Evolutionary conservation across 2,329 filamentous ascomycete species (phyloP).

Genomic region (Penicillium decumbens): DNA sequence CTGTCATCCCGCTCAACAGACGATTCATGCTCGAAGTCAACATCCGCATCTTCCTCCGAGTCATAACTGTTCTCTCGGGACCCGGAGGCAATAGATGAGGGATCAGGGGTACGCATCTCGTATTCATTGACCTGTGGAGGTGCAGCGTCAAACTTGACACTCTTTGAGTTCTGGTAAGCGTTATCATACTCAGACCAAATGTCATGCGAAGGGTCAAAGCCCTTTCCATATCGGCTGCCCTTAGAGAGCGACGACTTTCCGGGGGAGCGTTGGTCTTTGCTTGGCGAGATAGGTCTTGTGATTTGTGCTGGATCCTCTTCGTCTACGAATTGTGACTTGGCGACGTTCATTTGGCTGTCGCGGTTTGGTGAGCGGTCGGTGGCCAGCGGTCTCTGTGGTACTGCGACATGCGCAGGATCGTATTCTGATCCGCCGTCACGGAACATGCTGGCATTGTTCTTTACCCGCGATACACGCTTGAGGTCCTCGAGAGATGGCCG

Average conservation of each 20-base stretch:
- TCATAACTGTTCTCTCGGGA: conserved; percentile 93
- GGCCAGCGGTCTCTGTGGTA: conserved; percentile 76
- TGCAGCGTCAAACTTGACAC: conserved; percentile 91
- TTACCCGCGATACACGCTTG: conserved; percentile 89
- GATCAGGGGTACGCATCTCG: conserved; percentile 92
- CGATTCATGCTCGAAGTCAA: conserved; percentile 56
- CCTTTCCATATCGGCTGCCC: conserved; percentile 51
- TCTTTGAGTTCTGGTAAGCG: conserved; percentile 84
- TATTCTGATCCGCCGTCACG: conserved; percentile 90
- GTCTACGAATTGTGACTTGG: conserved; percentile 41
- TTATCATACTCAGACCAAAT: conserved; percentile 59
- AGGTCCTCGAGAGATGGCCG: conserved; percentile 92
- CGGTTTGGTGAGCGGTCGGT: conserved; percentile 54
- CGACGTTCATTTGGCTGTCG: conserved; percentile 66
- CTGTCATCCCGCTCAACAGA: conserved; percentile 71
- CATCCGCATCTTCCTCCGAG: conserved; percentile 67
- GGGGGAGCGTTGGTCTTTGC: conserved; percentile 70
- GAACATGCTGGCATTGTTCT: conserved; percentile 89
- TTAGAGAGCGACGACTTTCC: conserved; percentile 83
- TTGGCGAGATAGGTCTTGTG: conserved; percentile 51
- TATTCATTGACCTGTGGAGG: conserved; percentile 96
- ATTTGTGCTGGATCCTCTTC: conserved; percentile 15
- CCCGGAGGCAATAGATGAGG: conserved; percentile 84
- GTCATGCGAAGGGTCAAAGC: conserved; percentile 63
- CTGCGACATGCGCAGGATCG: conserved; percentile 71